Evolutionary conservation across 768 basidiomycete genomes (phyloP).

Genomic region (Pholiota conissans): DNA sequence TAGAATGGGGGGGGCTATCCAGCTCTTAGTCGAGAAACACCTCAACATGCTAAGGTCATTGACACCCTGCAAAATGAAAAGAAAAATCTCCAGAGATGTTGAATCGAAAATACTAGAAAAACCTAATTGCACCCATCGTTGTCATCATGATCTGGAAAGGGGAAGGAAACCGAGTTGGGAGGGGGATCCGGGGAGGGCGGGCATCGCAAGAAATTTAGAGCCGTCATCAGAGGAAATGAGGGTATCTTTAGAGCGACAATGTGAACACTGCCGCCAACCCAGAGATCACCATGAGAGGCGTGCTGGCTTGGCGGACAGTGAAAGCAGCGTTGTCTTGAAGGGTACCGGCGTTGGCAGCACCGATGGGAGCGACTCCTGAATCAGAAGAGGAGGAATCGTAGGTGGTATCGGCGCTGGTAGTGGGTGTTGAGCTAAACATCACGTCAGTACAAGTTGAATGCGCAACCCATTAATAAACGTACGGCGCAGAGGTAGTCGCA

Average conservation of each 20-base stretch:
- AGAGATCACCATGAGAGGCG: conserved; percentile 41
- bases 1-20: conserved; percentile 21
- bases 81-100: conserved; percentile 25
- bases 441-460: not conserved
- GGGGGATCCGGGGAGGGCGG: conserved; percentile 14
- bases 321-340: conserved; percentile 30
- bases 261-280: conserved; percentile 39
- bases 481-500: conserved; percentile 13
- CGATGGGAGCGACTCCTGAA: conserved; percentile 31
- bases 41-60: conserved; percentile 21
- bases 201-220: not conserved
- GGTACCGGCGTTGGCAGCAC: conserved; percentile 47
- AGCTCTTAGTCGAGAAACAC: conserved; percentile 25
- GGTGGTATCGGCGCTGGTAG: conserved; percentile 1
- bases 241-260: conserved; percentile 37
- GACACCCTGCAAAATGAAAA: conserved; percentile 14
- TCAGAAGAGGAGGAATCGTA: conserved; percentile 6
- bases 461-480: not conserved
- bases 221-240: not conserved
- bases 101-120: conserved; percentile 11
- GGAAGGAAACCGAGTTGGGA: conserved; percentile 5
- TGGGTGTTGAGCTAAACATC: not conserved
- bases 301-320: conserved; percentile 36
- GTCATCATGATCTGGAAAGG: conserved; percentile 14
- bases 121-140: conserved; percentile 16